Evolutionary conservation across 2,329 filamentous ascomycete species (phyloP).

Genomic region (Penicillium sp.): DNA sequence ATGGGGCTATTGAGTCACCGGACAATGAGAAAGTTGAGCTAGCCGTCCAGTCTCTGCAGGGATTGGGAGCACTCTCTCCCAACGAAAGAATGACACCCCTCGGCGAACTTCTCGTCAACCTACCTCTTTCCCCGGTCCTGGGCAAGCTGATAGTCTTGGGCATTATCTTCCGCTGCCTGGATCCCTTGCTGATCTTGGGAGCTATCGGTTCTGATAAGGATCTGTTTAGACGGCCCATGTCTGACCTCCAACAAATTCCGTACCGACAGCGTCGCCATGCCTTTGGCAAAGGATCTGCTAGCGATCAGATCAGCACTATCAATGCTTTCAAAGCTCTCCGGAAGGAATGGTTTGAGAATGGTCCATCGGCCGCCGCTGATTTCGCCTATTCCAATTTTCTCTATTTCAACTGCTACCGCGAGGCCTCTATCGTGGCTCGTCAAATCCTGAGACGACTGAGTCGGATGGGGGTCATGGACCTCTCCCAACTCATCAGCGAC

Average conservation of each 20-base stretch:
- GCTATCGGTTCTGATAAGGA: slow-evolving; percentile 31
- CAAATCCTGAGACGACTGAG: slow-evolving; percentile 5
- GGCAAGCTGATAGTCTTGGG: slow-evolving; percentile 51
- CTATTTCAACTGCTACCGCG: slow-evolving; percentile 4
- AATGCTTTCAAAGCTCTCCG: slow-evolving; percentile 44
- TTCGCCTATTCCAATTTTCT: slow-evolving; percentile 24
- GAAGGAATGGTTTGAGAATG: slow-evolving; percentile 26
- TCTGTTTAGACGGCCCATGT: slow-evolving; percentile 31
- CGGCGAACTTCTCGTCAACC: slow-evolving; percentile 41
- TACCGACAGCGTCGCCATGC: slow-evolving; percentile 23
- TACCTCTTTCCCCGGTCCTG: slow-evolving; percentile 44
- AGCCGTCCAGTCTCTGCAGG: slow-evolving; percentile 31
- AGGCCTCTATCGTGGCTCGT: slow-evolving; percentile 1
- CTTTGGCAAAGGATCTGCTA: slow-evolving; percentile 36
- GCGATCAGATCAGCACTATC: slow-evolving; percentile 46
- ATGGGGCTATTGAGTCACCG: slow-evolving; percentile 46
- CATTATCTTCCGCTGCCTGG: slow-evolving; percentile 50
- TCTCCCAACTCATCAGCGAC: slow-evolving; percentile 15
- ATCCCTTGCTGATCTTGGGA: slow-evolving; percentile 48
- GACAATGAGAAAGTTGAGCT: slow-evolving; percentile 32
- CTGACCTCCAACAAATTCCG: slow-evolving; percentile 22
- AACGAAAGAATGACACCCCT: slow-evolving; percentile 45
- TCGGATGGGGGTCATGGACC: background rate
- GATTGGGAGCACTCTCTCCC: slow-evolving; percentile 43
- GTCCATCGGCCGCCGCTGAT: slow-evolving; percentile 25